A percentile compares a stretch with the other conserved stretches of the same genome.
Evolutionary conservation across 495 filamentous ascomycete species (phyloP).

Genomic region (Lasiosphaeris hirsuta): DNA sequence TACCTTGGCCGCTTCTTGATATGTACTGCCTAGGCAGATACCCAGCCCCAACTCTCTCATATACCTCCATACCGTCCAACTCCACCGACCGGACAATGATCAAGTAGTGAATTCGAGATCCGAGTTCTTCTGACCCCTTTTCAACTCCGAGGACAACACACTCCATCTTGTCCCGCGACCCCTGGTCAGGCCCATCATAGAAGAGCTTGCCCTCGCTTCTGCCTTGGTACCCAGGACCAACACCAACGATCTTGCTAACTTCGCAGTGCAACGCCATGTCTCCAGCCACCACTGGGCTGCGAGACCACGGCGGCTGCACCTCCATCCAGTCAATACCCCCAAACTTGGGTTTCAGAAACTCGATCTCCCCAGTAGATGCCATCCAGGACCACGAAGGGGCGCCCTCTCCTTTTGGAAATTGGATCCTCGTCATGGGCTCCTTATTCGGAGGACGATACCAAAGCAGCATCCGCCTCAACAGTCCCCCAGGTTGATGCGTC

Average conservation of each 20-base stretch:
- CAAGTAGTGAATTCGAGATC: neutral
- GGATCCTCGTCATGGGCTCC: constrained; percentile 1
- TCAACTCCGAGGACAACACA: neutral
- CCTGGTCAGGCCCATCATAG: neutral
- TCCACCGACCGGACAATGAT: neutral
- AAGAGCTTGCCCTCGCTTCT: neutral
- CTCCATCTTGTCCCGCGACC: neutral
- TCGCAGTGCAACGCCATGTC: neutral
- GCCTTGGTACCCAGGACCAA: neutral
- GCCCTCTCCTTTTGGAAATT: constrained; percentile 4
- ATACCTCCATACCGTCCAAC: neutral
- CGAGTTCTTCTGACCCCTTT: neutral
- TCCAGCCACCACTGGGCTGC: neutral
- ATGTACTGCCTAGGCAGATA: no score
- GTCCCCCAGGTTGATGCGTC: neutral
- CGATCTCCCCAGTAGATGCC: constrained; percentile 21
- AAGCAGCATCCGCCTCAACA: constrained; percentile 16
- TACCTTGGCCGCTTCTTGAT: no score
- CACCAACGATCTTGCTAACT: neutral
- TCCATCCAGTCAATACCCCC: neutral
- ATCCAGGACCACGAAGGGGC: constrained; percentile 29
- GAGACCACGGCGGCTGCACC: neutral
- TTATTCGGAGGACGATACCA: constrained; percentile 9
- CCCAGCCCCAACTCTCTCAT: neutral
- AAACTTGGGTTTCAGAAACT: constrained; percentile 13